Conservation (phyloP, 192 early-diverging fungal species). For the Spinellus fusiger region DNA sequence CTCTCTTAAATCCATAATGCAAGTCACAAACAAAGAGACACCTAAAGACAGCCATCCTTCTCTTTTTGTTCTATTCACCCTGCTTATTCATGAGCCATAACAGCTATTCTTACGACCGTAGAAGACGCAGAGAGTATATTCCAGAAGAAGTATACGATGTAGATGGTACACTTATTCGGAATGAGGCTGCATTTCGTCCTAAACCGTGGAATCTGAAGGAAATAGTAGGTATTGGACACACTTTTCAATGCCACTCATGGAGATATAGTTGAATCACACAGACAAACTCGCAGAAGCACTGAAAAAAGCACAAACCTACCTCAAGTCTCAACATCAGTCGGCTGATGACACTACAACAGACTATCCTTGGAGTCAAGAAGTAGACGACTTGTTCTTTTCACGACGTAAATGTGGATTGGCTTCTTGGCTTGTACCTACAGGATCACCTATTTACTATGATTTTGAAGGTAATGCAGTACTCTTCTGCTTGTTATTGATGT, state of each 20-base stretch:
- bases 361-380: constrained; percentile 22
- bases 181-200: constrained; percentile 1
- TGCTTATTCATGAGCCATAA: neutral
- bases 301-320: constrained; percentile 20
- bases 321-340: constrained; percentile 13
- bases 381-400: constrained; percentile 34
- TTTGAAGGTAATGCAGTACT: constrained; percentile 25
- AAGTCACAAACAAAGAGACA: neutral
- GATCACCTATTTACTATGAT: constrained; percentile 30
- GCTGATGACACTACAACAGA: neutral
- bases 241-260: neutral
- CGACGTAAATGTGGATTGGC: constrained; percentile 23
- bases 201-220: constrained; percentile 27
- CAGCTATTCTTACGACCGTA: neutral
- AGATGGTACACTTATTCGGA: constrained; percentile 11
- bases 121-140: constrained; percentile 2
- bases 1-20: neutral
- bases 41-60: no score
- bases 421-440: constrained; percentile 15
- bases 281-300: constrained; percentile 5
- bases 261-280: constrained; percentile 15
- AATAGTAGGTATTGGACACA: constrained; percentile 16
- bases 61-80: no score
- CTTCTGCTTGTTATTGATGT: neutral
- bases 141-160: constrained; percentile 15